Evolutionary conservation across 352 stramenopile genomes (phyloP).

Genomic region (Phytophthora idaei): DNA sequence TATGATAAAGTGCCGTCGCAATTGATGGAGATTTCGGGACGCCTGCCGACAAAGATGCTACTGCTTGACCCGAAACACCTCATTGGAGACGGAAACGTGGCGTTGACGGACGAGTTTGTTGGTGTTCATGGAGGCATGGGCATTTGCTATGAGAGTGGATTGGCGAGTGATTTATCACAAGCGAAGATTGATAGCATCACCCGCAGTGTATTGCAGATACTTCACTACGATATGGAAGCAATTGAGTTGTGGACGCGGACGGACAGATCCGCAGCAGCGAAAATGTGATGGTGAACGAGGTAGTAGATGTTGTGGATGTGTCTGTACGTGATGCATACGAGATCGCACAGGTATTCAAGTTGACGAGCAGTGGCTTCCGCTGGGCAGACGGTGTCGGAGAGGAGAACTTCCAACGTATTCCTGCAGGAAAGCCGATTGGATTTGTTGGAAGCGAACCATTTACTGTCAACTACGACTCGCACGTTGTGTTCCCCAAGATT

Average conservation of each 20-base stretch:
- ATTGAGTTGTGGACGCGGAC: constrained; percentile 31
- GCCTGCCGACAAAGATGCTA: constrained; percentile 59
- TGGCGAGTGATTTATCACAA: constrained; percentile 58
- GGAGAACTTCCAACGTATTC: constrained; percentile 64
- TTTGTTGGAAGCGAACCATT: constrained; percentile 54
- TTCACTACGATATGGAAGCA: constrained; percentile 46
- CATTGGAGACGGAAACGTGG: constrained; percentile 59
- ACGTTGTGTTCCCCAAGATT: constrained; percentile 77
- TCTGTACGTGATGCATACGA: constrained; percentile 34
- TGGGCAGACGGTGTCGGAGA: constrained; percentile 63
- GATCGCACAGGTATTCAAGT: constrained; percentile 69
- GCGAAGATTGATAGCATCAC: constrained; percentile 52
- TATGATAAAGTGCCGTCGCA: constrained; percentile 32
- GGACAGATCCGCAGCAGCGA: constrained; percentile 4
- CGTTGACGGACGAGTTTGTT: constrained; percentile 79
- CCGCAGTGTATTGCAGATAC: constrained; percentile 50
- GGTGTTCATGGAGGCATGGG: constrained; percentile 60
- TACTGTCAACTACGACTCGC: constrained; percentile 58
- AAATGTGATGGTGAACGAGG: not conserved
- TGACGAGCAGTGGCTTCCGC: constrained; percentile 57
- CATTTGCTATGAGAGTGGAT: constrained; percentile 72
- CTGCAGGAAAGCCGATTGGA: constrained; percentile 46
- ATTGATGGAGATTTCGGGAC: constrained; percentile 38
- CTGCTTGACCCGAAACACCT: constrained; percentile 68
- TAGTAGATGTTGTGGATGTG: not conserved